phyloP scores from a whole-genome alignment of 345 rosid species.

The Ricinus communis region DNA sequence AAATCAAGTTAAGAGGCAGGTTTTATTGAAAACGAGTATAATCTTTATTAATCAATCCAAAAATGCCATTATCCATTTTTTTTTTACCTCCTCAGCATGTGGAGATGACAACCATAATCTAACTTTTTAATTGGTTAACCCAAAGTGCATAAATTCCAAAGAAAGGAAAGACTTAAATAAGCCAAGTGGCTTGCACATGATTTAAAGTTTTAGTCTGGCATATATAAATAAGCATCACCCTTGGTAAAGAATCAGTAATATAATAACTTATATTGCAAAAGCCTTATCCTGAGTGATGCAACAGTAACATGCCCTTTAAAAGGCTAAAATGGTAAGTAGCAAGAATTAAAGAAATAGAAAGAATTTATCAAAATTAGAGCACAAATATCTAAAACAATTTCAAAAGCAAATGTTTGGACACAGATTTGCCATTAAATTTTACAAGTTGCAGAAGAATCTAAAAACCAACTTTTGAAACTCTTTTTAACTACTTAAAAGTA shows the following conservation, averaged over 20 bases:
- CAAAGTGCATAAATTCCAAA: slow-evolving; percentile 5
- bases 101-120: slow-evolving; percentile 11
- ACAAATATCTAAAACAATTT: neutral
- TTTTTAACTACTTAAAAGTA: neutral
- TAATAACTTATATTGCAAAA: neutral
- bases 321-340: neutral
- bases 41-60: neutral
- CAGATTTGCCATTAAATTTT: slow-evolving; percentile 8
- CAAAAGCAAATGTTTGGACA: neutral
- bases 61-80: neutral
- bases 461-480: neutral
- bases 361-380: slow-evolving; percentile 8
- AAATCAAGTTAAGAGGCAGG: neutral
- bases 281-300: neutral
- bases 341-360: neutral
- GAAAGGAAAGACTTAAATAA: slow-evolving; percentile 5
- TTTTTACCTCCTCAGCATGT: neutral
- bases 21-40: neutral
- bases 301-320: slow-evolving; percentile 1
- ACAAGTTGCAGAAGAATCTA: slow-evolving; percentile 16
- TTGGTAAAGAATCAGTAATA: neutral
- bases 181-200: slow-evolving; percentile 17
- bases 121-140: neutral
- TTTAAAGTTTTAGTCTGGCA: slow-evolving; percentile 4
- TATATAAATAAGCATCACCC: neutral